A percentile compares a stretch with the other conserved stretches of the same genome.
phyloP scores from a whole-genome alignment of 352 stramenopile genomes.

The Globisporangium radiosum region DNA sequence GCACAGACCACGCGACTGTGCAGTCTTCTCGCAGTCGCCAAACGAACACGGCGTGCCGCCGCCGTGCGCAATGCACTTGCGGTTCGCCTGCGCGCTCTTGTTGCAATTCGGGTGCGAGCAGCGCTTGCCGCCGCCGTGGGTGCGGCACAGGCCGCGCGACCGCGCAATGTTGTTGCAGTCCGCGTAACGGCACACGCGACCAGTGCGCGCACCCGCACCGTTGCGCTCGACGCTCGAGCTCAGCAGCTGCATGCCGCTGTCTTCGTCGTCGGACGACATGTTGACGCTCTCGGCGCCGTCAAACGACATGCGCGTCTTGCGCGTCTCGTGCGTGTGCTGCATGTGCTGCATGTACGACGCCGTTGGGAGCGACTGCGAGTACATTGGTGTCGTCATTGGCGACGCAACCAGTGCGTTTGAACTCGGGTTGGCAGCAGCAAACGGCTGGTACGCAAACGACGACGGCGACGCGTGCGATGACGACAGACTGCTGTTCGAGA shows the following conservation, averaged over 20 bases:
- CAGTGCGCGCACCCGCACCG: slow-evolving; percentile 29
- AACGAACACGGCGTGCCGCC: slow-evolving; percentile 82
- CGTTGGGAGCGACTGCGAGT: slow-evolving; percentile 65
- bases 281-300: slow-evolving; percentile 50
- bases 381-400: slow-evolving; percentile 29
- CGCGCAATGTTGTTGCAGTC: slow-evolving; percentile 85
- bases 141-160: slow-evolving; percentile 68
- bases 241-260: slow-evolving; percentile 58
- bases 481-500: slow-evolving; percentile 28
- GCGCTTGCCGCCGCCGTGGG: slow-evolving; percentile 69
- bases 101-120: slow-evolving; percentile 81
- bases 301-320: slow-evolving; percentile 50
- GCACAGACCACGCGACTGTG: slow-evolving; percentile 76
- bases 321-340: slow-evolving; percentile 19
- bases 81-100: slow-evolving; percentile 85
- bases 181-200: slow-evolving; percentile 70
- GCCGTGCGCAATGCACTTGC: slow-evolving; percentile 84
- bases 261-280: slow-evolving; percentile 67
- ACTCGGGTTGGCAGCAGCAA: slow-evolving; percentile 1
- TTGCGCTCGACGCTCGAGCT: slow-evolving; percentile 60
- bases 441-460: slow-evolving; percentile 41
- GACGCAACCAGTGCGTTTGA: slow-evolving; percentile 20
- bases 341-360: slow-evolving; percentile 42
- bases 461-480: slow-evolving; percentile 12
- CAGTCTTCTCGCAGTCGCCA: slow-evolving; percentile 82